Percentiles rank a stretch among this genome's conserved stretches.
Conservation (phyloP, 345 rosid species). For the Durio zibethinus region DNA sequence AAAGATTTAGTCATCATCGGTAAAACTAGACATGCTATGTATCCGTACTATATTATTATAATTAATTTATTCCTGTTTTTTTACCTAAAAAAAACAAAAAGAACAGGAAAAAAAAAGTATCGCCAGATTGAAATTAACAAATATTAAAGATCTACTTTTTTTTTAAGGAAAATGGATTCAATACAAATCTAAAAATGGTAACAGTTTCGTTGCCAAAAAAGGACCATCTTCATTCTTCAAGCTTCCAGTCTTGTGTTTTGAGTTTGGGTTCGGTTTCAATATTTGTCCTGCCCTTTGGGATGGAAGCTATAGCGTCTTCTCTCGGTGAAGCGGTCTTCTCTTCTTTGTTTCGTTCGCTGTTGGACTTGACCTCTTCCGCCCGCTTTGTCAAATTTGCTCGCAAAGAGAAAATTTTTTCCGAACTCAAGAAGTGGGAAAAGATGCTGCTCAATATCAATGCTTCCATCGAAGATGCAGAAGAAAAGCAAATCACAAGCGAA, state of each 20-base stretch:
- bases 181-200: too few species aligned
- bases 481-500: slow-evolving; percentile 14
- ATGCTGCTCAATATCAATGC: slow-evolving; percentile 12
- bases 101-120: too few species aligned
- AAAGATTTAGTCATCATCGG: too few species aligned
- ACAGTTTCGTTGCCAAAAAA: too few species aligned
- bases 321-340: slow-evolving; percentile 5
- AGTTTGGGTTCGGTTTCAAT: not conserved
- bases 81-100: too few species aligned
- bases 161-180: too few species aligned
- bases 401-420: not conserved
- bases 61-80: too few species aligned
- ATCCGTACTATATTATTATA: too few species aligned
- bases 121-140: too few species aligned
- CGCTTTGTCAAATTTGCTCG: not conserved
- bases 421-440: slow-evolving; percentile 8
- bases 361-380: not conserved
- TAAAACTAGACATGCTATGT: too few species aligned
- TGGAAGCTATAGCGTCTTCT: not conserved
- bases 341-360: not conserved
- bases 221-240: too few species aligned
- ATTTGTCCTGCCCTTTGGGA: not conserved
- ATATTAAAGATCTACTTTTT: too few species aligned
- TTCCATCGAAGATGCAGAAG: slow-evolving; percentile 27
- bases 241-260: not conserved